Evolutionary conservation across 2,329 filamentous ascomycete genomes (phyloP).

Genomic region (Fusarium chuoi): DNA sequence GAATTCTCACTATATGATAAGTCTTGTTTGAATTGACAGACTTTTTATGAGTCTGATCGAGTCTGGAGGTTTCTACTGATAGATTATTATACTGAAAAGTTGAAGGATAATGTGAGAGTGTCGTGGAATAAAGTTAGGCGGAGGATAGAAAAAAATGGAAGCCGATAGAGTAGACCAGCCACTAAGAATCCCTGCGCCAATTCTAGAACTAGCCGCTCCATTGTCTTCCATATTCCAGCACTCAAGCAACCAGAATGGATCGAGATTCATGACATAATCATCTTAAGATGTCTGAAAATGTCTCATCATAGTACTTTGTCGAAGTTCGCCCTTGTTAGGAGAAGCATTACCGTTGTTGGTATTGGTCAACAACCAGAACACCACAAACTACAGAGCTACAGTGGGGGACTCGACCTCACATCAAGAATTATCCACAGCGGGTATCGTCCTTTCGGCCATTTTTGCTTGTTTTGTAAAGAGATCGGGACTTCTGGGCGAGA

Average conservation of each 20-base stretch:
- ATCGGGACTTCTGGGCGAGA: conserved; percentile 11
- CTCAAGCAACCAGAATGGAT: not conserved
- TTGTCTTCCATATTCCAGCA: not conserved
- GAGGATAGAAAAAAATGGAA: conserved; percentile 29
- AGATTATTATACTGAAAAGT: not conserved
- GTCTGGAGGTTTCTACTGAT: not conserved
- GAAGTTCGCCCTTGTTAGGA: not conserved
- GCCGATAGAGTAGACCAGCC: conserved; percentile 2
- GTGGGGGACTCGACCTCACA: not conserved
- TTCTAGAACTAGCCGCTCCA: conserved; percentile 15
- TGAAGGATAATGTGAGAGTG: not conserved
- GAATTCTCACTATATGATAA: not conserved
- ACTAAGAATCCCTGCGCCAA: conserved; percentile 24
- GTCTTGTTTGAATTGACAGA: not conserved
- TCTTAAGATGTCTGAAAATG: not conserved
- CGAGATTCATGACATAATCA: not conserved
- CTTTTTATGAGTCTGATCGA: not conserved
- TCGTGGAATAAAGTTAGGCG: not conserved
- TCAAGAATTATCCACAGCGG: not conserved
- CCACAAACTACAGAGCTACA: not conserved
- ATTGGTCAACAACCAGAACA: not conserved
- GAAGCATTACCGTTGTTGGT: not conserved
- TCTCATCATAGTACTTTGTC: not conserved
- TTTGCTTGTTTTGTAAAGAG: conserved; percentile 4
- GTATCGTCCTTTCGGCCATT: not conserved